Evolutionary conservation across 1,284 basidiomycete genomes (phyloP).

Genomic region (Fomitopsis pinicola): DNA sequence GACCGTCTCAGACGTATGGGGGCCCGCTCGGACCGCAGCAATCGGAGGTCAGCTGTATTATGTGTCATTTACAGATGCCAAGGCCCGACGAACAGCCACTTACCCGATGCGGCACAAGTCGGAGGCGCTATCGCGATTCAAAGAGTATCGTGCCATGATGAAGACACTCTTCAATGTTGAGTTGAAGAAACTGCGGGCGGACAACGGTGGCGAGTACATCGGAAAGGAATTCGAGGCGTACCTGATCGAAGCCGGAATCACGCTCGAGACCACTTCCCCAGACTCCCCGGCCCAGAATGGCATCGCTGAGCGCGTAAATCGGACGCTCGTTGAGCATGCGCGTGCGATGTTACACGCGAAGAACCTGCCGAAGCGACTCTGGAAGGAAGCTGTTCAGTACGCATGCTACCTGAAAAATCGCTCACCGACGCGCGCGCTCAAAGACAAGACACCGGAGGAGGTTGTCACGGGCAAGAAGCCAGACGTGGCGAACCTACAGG

Average conservation of each 20-base stretch:
- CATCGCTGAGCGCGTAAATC: slow-evolving; percentile 29
- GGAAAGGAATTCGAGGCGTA: slow-evolving; percentile 11
- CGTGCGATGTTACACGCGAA: slow-evolving; percentile 13
- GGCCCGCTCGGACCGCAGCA: slow-evolving; percentile 25
- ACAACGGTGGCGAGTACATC: slow-evolving; percentile 29
- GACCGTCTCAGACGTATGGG: slow-evolving; percentile 36
- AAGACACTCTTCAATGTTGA: slow-evolving; percentile 2
- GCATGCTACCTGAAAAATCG: slow-evolving; percentile 24
- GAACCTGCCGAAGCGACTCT: slow-evolving; percentile 22
- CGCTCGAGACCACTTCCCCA: slow-evolving; percentile 21
- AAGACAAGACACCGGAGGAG: slow-evolving; percentile 13
- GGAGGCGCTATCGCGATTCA: slow-evolving; percentile 18
- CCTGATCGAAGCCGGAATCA: slow-evolving; percentile 22
- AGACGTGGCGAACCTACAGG: slow-evolving; percentile 8
- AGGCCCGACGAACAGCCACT: slow-evolving; percentile 12
- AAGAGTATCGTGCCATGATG: slow-evolving; percentile 17
- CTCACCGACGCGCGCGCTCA: slow-evolving; percentile 6
- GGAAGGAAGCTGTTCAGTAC: slow-evolving; percentile 21
- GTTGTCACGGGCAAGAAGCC: slow-evolving; percentile 12
- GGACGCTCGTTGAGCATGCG: slow-evolving; percentile 13
- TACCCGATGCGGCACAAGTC: slow-evolving; percentile 20
- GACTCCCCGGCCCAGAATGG: slow-evolving; percentile 31
- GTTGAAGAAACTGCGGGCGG: slow-evolving; percentile 20
- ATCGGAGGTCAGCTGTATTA: slow-evolving; percentile 23
- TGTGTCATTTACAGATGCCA: slow-evolving; percentile 25